A percentile compares a stretch with the other conserved stretches of the same genome.
These are phyloP conservation scores for Helotiales sp. DNA, from an alignment of 2,329 filamentous ascomycete species.

Conservation along the genomic window DNA sequence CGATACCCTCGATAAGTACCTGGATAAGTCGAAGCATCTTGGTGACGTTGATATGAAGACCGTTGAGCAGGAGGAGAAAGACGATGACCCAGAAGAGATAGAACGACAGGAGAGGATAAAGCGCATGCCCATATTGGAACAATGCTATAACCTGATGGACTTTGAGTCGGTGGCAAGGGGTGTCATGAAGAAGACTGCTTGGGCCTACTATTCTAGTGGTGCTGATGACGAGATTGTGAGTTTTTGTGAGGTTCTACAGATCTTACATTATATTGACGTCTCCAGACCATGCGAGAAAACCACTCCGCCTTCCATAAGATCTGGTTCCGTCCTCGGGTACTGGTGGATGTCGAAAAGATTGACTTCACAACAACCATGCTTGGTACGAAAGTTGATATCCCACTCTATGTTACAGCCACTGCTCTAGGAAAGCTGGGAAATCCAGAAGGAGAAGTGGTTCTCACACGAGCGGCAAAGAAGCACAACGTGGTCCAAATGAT, in stretches of 20 bases:
- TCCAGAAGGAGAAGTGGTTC: constrained; percentile 87
- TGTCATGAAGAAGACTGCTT: constrained; percentile 94
- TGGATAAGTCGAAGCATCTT: constrained; percentile 81
- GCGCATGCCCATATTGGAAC: constrained; percentile 75
- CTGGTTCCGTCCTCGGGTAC: constrained; percentile 88
- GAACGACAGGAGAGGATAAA: constrained; percentile 73
- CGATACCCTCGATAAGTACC: constrained; percentile 83
- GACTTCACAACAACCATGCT: constrained; percentile 93
- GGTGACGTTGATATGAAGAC: constrained; percentile 88
- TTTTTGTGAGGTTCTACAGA: constrained; percentile 13
- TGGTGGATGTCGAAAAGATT: constrained; percentile 86
- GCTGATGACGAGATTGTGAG: constrained; percentile 84
- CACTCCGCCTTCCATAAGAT: constrained; percentile 96
- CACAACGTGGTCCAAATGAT: constrained; percentile 99
- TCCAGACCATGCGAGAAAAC: constrained; percentile 88
- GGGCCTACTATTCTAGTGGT: constrained; percentile 96
- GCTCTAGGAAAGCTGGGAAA: constrained; percentile 94
- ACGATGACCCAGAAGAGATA: constrained; percentile 68
- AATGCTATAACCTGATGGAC: constrained; percentile 93
- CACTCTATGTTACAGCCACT: constrained; percentile 96
- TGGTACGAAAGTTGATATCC: constrained; percentile 77
- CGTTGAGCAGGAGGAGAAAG: constrained; percentile 66
- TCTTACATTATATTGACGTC: constrained; percentile 16
- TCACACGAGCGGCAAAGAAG: constrained; percentile 79
- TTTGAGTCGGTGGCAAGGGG: constrained; percentile 90